phyloP scores from a whole-genome alignment of 148 eudicot species.

The Persicaria tinctoria region DNA sequence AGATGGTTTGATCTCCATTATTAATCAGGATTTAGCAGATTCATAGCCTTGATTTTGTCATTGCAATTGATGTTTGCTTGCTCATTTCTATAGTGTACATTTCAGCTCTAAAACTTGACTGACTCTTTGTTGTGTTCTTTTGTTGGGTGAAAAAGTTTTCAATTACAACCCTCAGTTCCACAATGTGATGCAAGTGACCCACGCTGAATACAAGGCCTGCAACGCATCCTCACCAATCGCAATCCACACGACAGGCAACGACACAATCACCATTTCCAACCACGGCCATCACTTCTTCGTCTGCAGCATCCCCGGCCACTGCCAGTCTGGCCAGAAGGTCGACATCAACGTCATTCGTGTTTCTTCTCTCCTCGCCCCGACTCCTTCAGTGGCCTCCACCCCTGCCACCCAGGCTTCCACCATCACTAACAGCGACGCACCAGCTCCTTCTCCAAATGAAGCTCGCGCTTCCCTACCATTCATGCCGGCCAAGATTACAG shows the following conservation, averaged over 20 bases:
- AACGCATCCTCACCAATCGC: slow-evolving; percentile 63
- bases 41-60: neutral
- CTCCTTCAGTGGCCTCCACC: slow-evolving; percentile 11
- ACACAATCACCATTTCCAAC: slow-evolving; percentile 48
- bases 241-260: slow-evolving; percentile 69
- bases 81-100: neutral
- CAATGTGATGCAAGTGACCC: slow-evolving; percentile 90
- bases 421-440: neutral
- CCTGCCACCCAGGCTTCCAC: neutral
- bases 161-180: slow-evolving; percentile 72
- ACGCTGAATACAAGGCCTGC: slow-evolving; percentile 52
- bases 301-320: slow-evolving; percentile 79
- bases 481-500: neutral
- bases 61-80: neutral
- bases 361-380: slow-evolving; percentile 21
- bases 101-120: neutral
- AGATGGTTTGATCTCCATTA: neutral
- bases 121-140: neutral
- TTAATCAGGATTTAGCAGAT: neutral
- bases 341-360: slow-evolving; percentile 46
- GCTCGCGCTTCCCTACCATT: neutral
- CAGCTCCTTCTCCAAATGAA: slow-evolving; percentile 8
- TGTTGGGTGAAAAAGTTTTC: slow-evolving; percentile 38
- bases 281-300: slow-evolving; percentile 79
- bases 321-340: slow-evolving; percentile 72